These are phyloP conservation scores for Phaeosphaeria sp. DNA, from an alignment of 2,329 filamentous ascomycete genomes.

Conservation along the genomic window DNA sequence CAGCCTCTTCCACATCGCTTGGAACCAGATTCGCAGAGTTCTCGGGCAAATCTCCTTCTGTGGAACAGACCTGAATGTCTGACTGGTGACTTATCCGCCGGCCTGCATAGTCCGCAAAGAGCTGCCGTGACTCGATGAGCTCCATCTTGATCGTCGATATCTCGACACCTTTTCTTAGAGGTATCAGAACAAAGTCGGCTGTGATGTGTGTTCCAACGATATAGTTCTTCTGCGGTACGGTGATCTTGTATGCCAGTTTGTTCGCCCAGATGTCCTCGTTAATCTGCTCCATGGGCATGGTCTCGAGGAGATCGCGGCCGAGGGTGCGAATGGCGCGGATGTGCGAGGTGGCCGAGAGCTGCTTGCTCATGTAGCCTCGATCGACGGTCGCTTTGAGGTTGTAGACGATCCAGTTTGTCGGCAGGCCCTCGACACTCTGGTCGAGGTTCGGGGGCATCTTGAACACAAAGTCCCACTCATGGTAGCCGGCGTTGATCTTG, in stretches of 20 bases:
- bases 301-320: conserved; percentile 73
- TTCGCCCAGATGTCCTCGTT: conserved; percentile 98
- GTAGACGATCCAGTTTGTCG: conserved; percentile 87
- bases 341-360: conserved; percentile 78
- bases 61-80: conserved; percentile 41
- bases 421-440: conserved; percentile 90
- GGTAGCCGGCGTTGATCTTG: conserved; percentile 57
- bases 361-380: conserved; percentile 86
- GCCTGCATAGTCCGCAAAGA: conserved; percentile 54
- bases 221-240: conserved; percentile 91
- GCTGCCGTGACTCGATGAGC: conserved; percentile 68
- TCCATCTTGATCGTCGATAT: conserved; percentile 84
- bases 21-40: conserved; percentile 41
- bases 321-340: conserved; percentile 58
- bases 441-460: conserved; percentile 59
- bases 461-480: conserved; percentile 60
- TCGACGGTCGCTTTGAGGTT: conserved; percentile 89
- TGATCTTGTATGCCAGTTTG: conserved; percentile 95
- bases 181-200: conserved; percentile 85
- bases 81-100: conserved; percentile 39
- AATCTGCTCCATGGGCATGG: conserved; percentile 60
- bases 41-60: conserved; percentile 45
- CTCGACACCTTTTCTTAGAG: conserved; percentile 84
- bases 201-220: conserved; percentile 89
- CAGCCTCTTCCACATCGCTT: conserved; percentile 36